phyloP scores from a whole-genome alignment of 768 basidiomycete species.

The Trametes cubensis region DNA sequence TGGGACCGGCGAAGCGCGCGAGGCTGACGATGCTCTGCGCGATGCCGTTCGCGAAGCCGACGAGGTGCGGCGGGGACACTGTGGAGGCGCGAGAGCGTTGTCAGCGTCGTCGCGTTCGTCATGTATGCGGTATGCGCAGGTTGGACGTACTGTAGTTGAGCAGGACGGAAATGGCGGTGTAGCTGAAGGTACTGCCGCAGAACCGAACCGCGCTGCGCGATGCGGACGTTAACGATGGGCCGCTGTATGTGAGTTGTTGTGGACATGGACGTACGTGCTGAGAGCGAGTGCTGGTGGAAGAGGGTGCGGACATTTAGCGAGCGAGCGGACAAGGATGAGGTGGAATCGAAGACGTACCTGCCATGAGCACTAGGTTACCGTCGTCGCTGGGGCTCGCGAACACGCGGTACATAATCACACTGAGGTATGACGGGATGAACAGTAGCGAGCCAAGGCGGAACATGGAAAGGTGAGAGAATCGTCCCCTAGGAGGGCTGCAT shows the following conservation, averaged over 20 bases:
- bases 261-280: slow-evolving; percentile 67
- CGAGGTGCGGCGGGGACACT: slow-evolving; percentile 90
- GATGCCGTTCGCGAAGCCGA: slow-evolving; percentile 92
- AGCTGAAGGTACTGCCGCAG: slow-evolving; percentile 86
- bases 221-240: slow-evolving; percentile 74
- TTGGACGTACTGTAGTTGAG: slow-evolving; percentile 73
- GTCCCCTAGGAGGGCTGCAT: slow-evolving; percentile 73
- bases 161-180: slow-evolving; percentile 88
- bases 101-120: neutral
- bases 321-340: neutral
- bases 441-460: slow-evolving; percentile 84
- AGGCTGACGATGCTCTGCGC: slow-evolving; percentile 95
- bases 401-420: slow-evolving; percentile 70
- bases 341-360: slow-evolving; percentile 48
- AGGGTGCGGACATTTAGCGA: neutral
- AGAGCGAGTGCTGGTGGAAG: slow-evolving; percentile 58
- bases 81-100: slow-evolving; percentile 14
- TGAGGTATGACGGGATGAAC: slow-evolving; percentile 89
- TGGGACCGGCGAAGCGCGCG: slow-evolving; percentile 87
- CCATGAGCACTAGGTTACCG: slow-evolving; percentile 81
- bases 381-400: slow-evolving; percentile 72
- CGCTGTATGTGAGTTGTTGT: slow-evolving; percentile 31
- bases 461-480: slow-evolving; percentile 86
- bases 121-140: neutral
- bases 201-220: slow-evolving; percentile 75